Base-by-base conservation (phyloP, 768 basidiomycete genomes). In the Amanita inopinata region DNA sequence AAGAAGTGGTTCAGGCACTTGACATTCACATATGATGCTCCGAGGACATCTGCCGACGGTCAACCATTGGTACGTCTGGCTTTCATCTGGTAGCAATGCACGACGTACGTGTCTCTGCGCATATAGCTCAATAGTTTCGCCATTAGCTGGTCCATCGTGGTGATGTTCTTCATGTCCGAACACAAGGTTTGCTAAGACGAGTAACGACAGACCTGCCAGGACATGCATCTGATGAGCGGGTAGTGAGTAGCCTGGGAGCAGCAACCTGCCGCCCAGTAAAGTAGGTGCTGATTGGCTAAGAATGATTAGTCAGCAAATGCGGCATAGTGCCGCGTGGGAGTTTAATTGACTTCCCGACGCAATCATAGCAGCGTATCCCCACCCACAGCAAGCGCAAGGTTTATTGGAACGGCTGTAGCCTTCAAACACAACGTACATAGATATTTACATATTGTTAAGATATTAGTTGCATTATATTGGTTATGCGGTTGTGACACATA, bases 81-180 rank as follows among this genome's bases (percentile, higher is more conserved):
- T n/a, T n/a, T n/a, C n/a, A n/a, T n/a, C n/a, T n/a, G 31, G 31
- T 23, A 19, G 40, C 10, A 48, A 38, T 14, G 12, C 28, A 46
- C 25, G 20, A 76, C 88, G 54, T 78, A 94, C 91, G 69, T 97
- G 93, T 70, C 84, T 71, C 58, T 83, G 70, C 38, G 90, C 90
- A 65, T 97, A 97, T 47, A 86, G 74, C 47, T 82, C 71, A 18
- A 83, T 69, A n/a, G 76, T 76, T 61, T 84, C 82, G 2, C 73
- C 75, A 31, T 58, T 53, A 19, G 62, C 58, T 20, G 70, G 72
- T 0, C 73, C 71, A 37, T 62, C 60, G 46, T 73, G 61, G 33
- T 64, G 68, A 53, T 87, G 83, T 43, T 68, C 79, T 1, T 77
- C 82, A 55, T 93, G 89, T 0, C 56, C 62, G 19, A 61, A 36